These are phyloP conservation scores for Fraxinus paxiana DNA, from an alignment of 305 asterid species.

Conservation along the genomic window DNA sequence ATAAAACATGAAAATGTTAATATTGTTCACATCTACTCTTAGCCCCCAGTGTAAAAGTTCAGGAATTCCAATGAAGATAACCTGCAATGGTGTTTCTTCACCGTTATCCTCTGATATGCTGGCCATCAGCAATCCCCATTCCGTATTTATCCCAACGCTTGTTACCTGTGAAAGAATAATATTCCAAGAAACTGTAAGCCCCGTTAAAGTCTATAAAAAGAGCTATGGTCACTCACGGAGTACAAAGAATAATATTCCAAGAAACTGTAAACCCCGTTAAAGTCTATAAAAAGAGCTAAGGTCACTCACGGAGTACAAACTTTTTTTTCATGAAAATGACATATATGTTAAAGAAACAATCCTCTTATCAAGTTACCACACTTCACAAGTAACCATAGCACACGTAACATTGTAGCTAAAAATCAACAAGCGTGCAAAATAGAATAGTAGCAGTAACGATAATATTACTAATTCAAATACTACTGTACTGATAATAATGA, in stretches of 20 bases:
- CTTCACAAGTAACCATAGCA: not conserved
- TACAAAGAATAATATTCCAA: constrained; percentile 8
- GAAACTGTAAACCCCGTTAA: constrained; percentile 12
- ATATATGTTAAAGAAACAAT: not conserved
- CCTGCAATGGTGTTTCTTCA: constrained; percentile 99
- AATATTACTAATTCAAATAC: not conserved
- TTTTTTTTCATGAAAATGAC: not conserved
- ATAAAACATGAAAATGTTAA: constrained; percentile 13
- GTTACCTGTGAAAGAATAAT: constrained; percentile 52
- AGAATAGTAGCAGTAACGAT: not conserved
- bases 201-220: not conserved
- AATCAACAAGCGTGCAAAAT: not conserved
- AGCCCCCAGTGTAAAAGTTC: not conserved
- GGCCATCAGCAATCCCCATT: constrained; percentile 96
- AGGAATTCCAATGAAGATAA: constrained; percentile 23
- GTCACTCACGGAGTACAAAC: not conserved
- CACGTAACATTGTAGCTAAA: not conserved
- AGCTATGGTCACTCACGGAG: not conserved
- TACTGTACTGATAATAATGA: not conserved
- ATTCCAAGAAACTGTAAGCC: constrained; percentile 17
- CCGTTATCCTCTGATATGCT: constrained; percentile 96
- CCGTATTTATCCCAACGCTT: constrained; percentile 85
- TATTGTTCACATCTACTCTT: constrained; percentile 14
- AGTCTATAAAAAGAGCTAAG: not conserved
- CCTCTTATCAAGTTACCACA: not conserved